Conservation (phyloP, 495 filamentous ascomycete species). For the Penicillium waksmanii region DNA sequence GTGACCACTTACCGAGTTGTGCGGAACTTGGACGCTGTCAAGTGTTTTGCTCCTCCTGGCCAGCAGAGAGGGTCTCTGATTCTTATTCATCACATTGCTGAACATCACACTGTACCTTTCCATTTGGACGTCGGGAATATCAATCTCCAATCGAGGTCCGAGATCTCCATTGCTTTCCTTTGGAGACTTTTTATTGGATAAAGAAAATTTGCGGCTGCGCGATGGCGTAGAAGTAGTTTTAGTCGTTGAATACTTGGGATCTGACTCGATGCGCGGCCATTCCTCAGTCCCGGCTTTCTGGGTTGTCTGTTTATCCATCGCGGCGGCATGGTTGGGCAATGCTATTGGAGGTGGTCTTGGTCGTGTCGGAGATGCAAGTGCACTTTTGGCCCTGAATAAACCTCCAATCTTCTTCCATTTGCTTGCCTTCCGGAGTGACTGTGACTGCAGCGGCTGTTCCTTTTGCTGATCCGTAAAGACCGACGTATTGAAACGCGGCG, state of each 20-base stretch:
- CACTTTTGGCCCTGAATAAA: conserved; percentile 52
- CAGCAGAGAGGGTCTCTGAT: conserved; percentile 52
- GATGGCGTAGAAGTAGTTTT: conserved; percentile 6
- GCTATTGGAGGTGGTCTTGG: conserved; percentile 3
- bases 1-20: conserved; percentile 32
- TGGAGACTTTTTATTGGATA: conserved; percentile 20
- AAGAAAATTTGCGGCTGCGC: conserved; percentile 22
- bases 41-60: conserved; percentile 71
- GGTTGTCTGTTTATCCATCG: neutral
- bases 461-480: conserved; percentile 26
- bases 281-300: conserved; percentile 23
- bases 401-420: conserved; percentile 63
- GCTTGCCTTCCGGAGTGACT: conserved; percentile 46
- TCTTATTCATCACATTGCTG: conserved; percentile 65
- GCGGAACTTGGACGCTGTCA: conserved; percentile 59
- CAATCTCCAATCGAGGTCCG: conserved; percentile 62
- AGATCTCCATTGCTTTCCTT: conserved; percentile 13
- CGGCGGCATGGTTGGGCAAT: too few relatives aligned
- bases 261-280: conserved; percentile 36
- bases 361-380: conserved; percentile 27
- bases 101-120: conserved; percentile 98
- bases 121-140: conserved; percentile 79
- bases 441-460: conserved; percentile 24
- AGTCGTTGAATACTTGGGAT: conserved; percentile 10
- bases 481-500: conserved; percentile 25